phyloP scores from a whole-genome alignment of 495 filamentous ascomycete species.

The Podospora didyma region DNA sequence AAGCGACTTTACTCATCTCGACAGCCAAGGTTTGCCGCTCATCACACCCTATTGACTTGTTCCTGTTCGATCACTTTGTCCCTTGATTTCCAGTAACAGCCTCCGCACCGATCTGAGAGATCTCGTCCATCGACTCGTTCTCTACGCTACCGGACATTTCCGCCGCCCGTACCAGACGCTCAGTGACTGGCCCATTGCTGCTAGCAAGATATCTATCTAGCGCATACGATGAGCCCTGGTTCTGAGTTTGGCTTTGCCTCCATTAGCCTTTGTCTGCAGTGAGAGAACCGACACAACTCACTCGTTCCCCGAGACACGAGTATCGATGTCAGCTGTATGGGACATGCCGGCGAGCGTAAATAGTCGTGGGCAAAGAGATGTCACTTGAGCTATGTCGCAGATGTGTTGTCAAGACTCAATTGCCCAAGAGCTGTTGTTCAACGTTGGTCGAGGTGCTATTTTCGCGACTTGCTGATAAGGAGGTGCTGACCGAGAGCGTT shows the following conservation, averaged over 20 bases:
- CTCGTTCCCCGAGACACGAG: slow-evolving; percentile 18
- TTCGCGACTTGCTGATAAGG: neutral
- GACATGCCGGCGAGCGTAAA: neutral
- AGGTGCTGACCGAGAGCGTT: neutral
- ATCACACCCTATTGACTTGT: neutral
- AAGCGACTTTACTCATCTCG: neutral
- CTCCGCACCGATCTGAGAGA: neutral
- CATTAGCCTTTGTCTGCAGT: neutral
- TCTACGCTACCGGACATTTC: slow-evolving; percentile 4
- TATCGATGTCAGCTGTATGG: neutral
- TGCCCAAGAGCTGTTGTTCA: neutral
- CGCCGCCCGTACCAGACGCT: slow-evolving; percentile 14
- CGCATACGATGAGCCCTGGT: slow-evolving; percentile 7
- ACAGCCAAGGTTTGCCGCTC: no score
- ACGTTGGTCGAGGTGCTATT: neutral
- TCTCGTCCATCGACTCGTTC: slow-evolving; percentile 7
- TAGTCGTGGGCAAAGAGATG: no score
- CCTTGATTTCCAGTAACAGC: neutral
- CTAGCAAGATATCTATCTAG: slow-evolving; percentile 15
- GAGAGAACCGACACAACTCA: slow-evolving; percentile 1
- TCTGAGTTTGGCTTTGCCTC: neutral
- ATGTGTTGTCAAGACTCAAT: no score
- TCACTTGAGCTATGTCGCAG: no score
- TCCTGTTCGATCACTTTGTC: neutral
- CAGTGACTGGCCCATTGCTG: slow-evolving; percentile 7